These are phyloP conservation scores for Aspergillus sp. DNA, from an alignment of 2,329 filamentous ascomycete species.

Conservation along the genomic window DNA sequence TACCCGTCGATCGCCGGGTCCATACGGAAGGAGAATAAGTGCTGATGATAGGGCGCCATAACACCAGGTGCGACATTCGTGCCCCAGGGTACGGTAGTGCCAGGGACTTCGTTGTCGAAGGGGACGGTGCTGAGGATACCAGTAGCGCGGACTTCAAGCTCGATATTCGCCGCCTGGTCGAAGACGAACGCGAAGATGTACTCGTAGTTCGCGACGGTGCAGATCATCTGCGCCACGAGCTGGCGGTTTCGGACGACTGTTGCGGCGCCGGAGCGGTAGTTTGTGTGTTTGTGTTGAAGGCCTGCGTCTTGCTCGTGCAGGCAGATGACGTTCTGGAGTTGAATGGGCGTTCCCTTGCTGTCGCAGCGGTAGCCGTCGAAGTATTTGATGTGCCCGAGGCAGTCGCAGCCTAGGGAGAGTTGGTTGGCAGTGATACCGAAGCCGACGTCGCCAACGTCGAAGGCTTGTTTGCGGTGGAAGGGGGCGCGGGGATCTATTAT, in stretches of 20 bases:
- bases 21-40: slow-evolving; percentile 69
- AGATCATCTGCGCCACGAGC: slow-evolving; percentile 68
- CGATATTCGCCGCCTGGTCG: slow-evolving; percentile 67
- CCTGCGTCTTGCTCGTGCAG: slow-evolving; percentile 71
- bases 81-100: slow-evolving; percentile 64
- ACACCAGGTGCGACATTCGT: slow-evolving; percentile 70
- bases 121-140: slow-evolving; percentile 68
- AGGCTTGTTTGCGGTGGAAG: slow-evolving; percentile 69
- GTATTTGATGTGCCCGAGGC: slow-evolving; percentile 69
- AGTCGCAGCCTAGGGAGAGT: slow-evolving; percentile 69
- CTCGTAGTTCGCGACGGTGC: slow-evolving; percentile 71
- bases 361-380: slow-evolving; percentile 60
- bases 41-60: slow-evolving; percentile 70
- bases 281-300: slow-evolving; percentile 71
- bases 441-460: slow-evolving; percentile 68
- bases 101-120: slow-evolving; percentile 58
- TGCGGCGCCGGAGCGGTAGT: slow-evolving; percentile 65
- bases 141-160: slow-evolving; percentile 68
- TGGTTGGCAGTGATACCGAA: slow-evolving; percentile 69
- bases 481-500: slow-evolving; percentile 62
- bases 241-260: slow-evolving; percentile 66
- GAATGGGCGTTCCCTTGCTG: slow-evolving; percentile 57
- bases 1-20: slow-evolving; percentile 62
- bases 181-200: slow-evolving; percentile 73
- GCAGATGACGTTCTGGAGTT: slow-evolving; percentile 66